Conservation (phyloP, 2,329 filamentous ascomycete genomes). For the Monosporascus sp. region DNA sequence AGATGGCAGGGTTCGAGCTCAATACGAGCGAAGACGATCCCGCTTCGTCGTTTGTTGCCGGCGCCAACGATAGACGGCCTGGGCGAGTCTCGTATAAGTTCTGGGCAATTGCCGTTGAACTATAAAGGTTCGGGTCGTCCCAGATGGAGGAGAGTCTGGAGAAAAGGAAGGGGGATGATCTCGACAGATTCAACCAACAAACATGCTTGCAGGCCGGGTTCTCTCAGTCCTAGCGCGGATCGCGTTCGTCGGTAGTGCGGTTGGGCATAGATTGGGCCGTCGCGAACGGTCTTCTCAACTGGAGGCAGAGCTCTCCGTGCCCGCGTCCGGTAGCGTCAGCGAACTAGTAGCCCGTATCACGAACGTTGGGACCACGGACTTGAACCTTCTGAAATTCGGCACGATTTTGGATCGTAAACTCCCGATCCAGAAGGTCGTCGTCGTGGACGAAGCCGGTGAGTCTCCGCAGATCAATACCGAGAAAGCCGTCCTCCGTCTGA, state of each 20-base stretch:
- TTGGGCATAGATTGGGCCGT: not conserved
- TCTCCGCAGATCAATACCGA: not conserved
- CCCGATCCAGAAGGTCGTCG: constrained; percentile 12
- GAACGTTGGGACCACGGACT: constrained; percentile 12
- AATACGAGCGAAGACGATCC: not conserved
- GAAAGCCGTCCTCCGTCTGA: not conserved
- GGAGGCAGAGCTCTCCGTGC: constrained; percentile 9
- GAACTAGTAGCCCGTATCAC: constrained; percentile 16
- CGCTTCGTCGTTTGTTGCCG: not conserved
- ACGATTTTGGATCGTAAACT: constrained; percentile 15
- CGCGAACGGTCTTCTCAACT: constrained; percentile 1
- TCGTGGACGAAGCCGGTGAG: constrained; percentile 10
- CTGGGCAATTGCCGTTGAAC: not conserved
- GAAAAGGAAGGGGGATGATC: too few relatives aligned
- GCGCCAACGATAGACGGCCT: not conserved
- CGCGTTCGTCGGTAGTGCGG: not conserved
- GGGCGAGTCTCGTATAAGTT: not conserved
- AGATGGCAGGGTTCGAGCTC: not conserved
- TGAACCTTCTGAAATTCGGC: constrained; percentile 17
- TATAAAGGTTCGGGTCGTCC: not conserved
- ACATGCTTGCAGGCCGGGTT: not conserved
- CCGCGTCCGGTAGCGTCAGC: constrained; percentile 1
- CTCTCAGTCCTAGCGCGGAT: not conserved
- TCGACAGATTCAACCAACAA: not conserved
- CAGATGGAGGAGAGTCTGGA: not conserved